phyloP scores from a whole-genome alignment of 225 moss, liverwort and hornwort species.

The Marchantia polymorpha region DNA sequence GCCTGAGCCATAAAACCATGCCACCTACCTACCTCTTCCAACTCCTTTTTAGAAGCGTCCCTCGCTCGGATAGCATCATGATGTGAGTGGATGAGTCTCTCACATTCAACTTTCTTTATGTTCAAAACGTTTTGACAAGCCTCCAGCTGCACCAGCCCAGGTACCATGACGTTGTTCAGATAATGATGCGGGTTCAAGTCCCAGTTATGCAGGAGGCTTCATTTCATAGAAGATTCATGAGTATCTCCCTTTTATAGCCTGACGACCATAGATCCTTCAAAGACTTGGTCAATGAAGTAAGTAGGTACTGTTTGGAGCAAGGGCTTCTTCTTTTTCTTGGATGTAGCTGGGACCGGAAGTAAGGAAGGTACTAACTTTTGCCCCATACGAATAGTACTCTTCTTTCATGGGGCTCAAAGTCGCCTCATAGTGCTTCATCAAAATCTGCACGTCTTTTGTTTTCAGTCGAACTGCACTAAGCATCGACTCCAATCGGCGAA shows the following conservation, averaged over 20 bases:
- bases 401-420: constrained; percentile 51
- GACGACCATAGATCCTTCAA: too few species aligned
- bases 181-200: too few species aligned
- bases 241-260: too few species aligned
- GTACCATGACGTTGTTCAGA: neutral
- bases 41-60: constrained; percentile 63
- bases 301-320: too few species aligned
- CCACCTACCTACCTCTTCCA: constrained; percentile 61
- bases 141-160: constrained; percentile 48
- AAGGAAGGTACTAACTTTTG: constrained; percentile 27
- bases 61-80: constrained; percentile 72
- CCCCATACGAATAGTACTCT: constrained; percentile 37
- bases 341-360: too few species aligned
- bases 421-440: constrained; percentile 56
- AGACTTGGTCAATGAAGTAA: too few species aligned
- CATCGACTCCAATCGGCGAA: constrained; percentile 52
- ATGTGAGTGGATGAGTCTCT: constrained; percentile 59
- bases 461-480: constrained; percentile 40
- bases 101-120: constrained; percentile 55
- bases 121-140: constrained; percentile 44
- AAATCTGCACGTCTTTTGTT: constrained; percentile 48
- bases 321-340: too few species aligned
- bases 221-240: too few species aligned
- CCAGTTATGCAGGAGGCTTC: too few species aligned
- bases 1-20: too few species aligned